These are phyloP conservation scores for Penicillium freii DNA, from an alignment of 2,329 filamentous ascomycete species.

Conservation along the genomic window DNA sequence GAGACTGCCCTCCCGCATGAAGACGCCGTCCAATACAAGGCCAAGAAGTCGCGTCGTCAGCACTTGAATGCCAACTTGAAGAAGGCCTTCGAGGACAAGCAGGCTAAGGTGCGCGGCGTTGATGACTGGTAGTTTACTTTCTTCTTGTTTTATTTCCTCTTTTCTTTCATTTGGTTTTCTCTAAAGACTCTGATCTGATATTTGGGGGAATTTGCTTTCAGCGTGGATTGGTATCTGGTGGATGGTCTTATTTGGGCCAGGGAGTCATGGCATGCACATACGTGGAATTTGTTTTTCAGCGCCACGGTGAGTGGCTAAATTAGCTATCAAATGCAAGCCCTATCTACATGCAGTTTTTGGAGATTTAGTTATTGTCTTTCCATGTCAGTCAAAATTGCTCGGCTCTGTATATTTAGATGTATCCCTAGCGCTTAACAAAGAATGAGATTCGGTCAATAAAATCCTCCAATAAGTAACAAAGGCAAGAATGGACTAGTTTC, in stretches of 20 bases:
- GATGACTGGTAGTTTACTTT: constrained; percentile 30
- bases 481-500: background rate
- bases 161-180: background rate
- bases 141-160: background rate
- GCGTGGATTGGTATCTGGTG: constrained; percentile 5
- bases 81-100: constrained; percentile 36
- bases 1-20: constrained; percentile 28
- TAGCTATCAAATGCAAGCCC: no score
- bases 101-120: constrained; percentile 33
- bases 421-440: background rate
- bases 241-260: constrained; percentile 1
- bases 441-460: background rate
- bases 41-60: constrained; percentile 37
- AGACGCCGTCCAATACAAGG: constrained; percentile 37
- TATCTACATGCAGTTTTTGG: no score
- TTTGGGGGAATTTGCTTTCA: constrained; percentile 1
- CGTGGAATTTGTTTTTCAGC: no score
- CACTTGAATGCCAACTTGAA: constrained; percentile 38
- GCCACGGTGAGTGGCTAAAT: no score
- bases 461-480: background rate
- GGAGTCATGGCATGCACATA: constrained; percentile 19
- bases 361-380: no score
- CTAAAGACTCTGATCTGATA: background rate
- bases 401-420: background rate
- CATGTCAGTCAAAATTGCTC: no score